Percentiles rank a stretch among this genome's conserved stretches.
These are phyloP conservation scores for Ramalina peruviana DNA, from an alignment of 495 filamentous ascomycete genomes.

Conservation along the genomic window DNA sequence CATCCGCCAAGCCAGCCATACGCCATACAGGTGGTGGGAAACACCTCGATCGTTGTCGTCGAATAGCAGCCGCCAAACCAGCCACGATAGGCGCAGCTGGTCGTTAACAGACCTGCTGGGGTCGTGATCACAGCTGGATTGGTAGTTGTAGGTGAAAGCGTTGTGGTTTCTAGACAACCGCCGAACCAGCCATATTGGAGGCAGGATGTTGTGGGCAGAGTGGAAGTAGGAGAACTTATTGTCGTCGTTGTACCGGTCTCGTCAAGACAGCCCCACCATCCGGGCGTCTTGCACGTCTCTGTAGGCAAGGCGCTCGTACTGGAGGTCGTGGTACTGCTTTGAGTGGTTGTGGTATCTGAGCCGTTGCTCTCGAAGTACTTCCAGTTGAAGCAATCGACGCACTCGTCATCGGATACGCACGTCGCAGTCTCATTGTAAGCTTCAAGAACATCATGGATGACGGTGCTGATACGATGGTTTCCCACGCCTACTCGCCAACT, in stretches of 20 bases:
- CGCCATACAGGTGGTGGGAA: background rate
- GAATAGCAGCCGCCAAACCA: constrained; percentile 2
- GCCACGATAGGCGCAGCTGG: background rate
- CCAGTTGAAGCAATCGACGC: constrained; percentile 83
- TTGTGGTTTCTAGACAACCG: constrained; percentile 13
- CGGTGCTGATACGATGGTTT: constrained; percentile 70
- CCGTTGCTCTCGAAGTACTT: constrained; percentile 88
- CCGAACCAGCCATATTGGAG: constrained; percentile 63
- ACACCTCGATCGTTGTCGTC: background rate
- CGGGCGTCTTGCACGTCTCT: constrained; percentile 77
- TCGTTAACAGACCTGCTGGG: background rate
- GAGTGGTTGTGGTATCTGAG: constrained; percentile 55
- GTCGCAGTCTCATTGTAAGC: constrained; percentile 64
- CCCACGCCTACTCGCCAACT: constrained; percentile 79
- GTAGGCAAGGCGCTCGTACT: constrained; percentile 51
- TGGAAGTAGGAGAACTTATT: constrained; percentile 28
- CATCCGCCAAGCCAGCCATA: constrained; percentile 1
- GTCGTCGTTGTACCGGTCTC: constrained; percentile 32
- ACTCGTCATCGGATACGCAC: constrained; percentile 62
- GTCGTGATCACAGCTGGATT: background rate
- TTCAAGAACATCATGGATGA: constrained; percentile 74
- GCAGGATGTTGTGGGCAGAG: constrained; percentile 64
- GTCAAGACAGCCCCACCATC: constrained; percentile 38
- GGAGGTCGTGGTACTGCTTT: constrained; percentile 31
- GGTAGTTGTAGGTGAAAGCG: constrained; percentile 4